These are phyloP conservation scores for Sphagnum tenellum DNA, from an alignment of 225 moss, liverwort and hornwort genomes.

Conservation along the genomic window DNA sequence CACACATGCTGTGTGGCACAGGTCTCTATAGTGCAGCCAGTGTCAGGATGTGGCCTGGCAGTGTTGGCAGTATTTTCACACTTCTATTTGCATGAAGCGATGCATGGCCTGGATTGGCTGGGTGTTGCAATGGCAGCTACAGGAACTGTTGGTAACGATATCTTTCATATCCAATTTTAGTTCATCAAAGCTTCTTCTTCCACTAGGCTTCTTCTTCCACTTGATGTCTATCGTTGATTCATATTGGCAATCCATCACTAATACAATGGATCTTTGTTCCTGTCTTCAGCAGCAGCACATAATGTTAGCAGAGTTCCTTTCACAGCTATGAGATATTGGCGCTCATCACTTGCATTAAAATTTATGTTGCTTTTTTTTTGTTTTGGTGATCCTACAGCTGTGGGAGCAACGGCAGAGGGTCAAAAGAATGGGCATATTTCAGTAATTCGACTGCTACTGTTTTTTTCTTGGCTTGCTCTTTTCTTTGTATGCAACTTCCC, in stretches of 20 bases:
- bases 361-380: too few relatives aligned
- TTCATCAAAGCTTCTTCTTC: too few relatives aligned
- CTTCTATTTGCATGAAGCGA: conserved; percentile 91
- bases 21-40: conserved; percentile 95
- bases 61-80: conserved; percentile 95
- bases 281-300: too few relatives aligned
- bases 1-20: conserved; percentile 10
- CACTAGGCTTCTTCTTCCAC: too few relatives aligned
- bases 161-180: too few relatives aligned
- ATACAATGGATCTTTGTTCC: too few relatives aligned
- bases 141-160: conserved; percentile 69
- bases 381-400: conserved; percentile 28
- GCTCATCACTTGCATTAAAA: too few relatives aligned
- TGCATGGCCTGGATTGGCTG: conserved; percentile 92
- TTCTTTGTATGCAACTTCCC: conserved; percentile 50
- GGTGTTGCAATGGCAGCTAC: conserved; percentile 79
- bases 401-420: conserved; percentile 89
- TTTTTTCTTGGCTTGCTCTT: conserved; percentile 68
- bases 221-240: too few relatives aligned
- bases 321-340: too few relatives aligned
- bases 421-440: conserved; percentile 72
- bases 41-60: conserved; percentile 92
- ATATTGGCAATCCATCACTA: too few relatives aligned
- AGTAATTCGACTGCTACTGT: conserved; percentile 57
- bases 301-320: too few relatives aligned